phyloP scores from a whole-genome alignment of 106 monocot genomes.

The Posidonia australis region DNA sequence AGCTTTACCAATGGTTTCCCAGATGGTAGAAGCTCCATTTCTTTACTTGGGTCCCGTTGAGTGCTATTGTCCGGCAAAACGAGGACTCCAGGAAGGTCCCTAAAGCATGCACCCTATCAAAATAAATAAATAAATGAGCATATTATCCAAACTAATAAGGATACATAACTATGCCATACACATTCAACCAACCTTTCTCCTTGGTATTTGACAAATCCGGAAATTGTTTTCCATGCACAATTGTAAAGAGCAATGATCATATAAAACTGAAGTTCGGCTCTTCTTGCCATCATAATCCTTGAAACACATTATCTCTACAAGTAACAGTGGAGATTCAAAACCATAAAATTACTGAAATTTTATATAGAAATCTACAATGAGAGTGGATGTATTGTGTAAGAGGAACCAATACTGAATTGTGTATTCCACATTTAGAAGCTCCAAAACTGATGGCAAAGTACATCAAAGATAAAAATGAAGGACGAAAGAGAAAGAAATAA shows the following conservation, averaged over 20 bases:
- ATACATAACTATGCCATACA: background rate
- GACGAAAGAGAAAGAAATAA: too few species aligned
- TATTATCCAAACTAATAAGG: background rate
- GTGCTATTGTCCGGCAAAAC: constrained; percentile 49
- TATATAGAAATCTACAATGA: too few species aligned
- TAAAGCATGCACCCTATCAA: constrained; percentile 74
- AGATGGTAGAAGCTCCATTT: constrained; percentile 51
- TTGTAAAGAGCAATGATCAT: constrained; percentile 56
- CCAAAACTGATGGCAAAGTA: too few species aligned
- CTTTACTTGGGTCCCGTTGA: constrained; percentile 42
- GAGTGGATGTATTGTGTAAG: too few species aligned
- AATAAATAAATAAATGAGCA: constrained; percentile 1
- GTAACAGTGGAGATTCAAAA: background rate
- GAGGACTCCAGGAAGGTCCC: constrained; percentile 75
- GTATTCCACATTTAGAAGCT: too few species aligned
- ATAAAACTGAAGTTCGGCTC: constrained; percentile 22
- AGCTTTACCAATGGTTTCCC: constrained; percentile 68
- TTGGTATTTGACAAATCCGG: constrained; percentile 62
- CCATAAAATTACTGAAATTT: background rate
- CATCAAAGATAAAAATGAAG: too few species aligned
- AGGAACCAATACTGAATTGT: too few species aligned
- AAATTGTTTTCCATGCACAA: constrained; percentile 51
- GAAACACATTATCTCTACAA: constrained; percentile 33
- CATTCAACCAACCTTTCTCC: constrained; percentile 43
- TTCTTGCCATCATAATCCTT: constrained; percentile 9